Conservation (phyloP, 352 stramenopile genomes). For the Pythium folliculosum region DNA sequence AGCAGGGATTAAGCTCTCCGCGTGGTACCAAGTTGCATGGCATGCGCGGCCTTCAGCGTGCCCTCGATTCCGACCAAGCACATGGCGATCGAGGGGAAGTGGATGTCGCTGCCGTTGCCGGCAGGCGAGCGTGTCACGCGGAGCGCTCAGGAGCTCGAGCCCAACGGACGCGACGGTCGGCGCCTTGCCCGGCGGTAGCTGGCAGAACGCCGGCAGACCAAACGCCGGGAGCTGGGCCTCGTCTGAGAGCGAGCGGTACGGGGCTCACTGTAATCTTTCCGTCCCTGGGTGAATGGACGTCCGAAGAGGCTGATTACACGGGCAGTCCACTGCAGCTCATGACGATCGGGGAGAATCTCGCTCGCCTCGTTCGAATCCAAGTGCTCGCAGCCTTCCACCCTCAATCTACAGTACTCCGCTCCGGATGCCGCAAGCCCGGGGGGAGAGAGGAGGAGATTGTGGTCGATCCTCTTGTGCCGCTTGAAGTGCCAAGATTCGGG, state of each 20-base stretch:
- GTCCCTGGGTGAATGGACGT: too few relatives aligned
- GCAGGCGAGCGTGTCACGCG: conserved; percentile 8
- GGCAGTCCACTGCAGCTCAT: too few relatives aligned
- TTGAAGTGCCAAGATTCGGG: too few relatives aligned
- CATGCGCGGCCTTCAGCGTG: conserved; percentile 1
- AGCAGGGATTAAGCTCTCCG: background rate
- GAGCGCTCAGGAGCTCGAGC: background rate
- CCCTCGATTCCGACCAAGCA: conserved; percentile 16
- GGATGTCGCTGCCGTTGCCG: conserved; percentile 22
- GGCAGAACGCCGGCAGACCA: background rate
- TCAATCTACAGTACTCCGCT: too few relatives aligned
- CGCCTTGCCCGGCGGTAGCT: background rate
- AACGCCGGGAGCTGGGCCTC: conserved; percentile 4
- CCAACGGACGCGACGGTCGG: background rate
- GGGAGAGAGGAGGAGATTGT: too few relatives aligned
- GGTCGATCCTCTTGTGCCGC: too few relatives aligned
- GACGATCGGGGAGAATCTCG: too few relatives aligned
- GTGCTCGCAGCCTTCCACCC: too few relatives aligned
- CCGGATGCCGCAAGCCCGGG: too few relatives aligned
- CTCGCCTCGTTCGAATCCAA: too few relatives aligned
- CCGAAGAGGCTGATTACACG: too few relatives aligned
- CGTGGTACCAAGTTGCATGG: background rate
- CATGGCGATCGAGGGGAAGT: conserved; percentile 22
- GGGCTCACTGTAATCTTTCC: too few relatives aligned
- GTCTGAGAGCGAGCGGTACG: conserved; percentile 4